Base-by-base conservation (phyloP, 345 rosid genomes). In the Lumnitzera racemosa region DNA sequence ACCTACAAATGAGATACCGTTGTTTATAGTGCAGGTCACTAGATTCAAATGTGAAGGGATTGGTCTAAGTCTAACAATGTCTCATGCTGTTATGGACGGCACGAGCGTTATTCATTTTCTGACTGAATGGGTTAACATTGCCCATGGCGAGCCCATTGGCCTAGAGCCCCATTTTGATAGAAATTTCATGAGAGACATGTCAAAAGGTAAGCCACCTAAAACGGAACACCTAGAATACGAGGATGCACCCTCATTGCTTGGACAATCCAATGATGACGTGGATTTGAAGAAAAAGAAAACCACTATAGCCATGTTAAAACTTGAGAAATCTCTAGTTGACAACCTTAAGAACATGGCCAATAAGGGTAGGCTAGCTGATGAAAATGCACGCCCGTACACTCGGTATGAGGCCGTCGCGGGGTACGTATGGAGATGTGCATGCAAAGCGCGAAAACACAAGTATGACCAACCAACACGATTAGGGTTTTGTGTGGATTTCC, bases 401-500 rank as follows among this genome's bases (percentile, higher is more conserved):
- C 81, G 96, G 0, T 91, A 91, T 54, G 88, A 80, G 75, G 84
- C 84, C 85, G 61, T 91, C 76, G 81, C 98, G 1, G 98, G 91
- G 56, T 91, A 88, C 54, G 91, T 91, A 10, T 91, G 98, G 98
- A 81, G 83, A 70, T 83, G 86, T 1, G 77, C 78, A 7, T 80
- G 95, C 75, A 77, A 63, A 62, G 92, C 96, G 0, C 91, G 97
- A 3, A 89, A 80, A 13, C 91, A 88, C 63, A 27, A 74, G 0
- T 83, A 74, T 47, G 88, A 81, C 67, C 97, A 90, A 69, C 81
- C 69, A 41, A 77, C 81, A 58, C 89, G 89, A 59, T 15, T 91
- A 61, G 88, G 88, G 67, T 86, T 88, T 24, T 95, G 96, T 0
- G 86, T 95, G n/a, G 98, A 88, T 52, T 95, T 96, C 27, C 79